A percentile compares a stretch with the other conserved stretches of the same genome.
Conservation (phyloP, 495 filamentous ascomycete genomes). For the Lepidopterella palustris region DNA sequence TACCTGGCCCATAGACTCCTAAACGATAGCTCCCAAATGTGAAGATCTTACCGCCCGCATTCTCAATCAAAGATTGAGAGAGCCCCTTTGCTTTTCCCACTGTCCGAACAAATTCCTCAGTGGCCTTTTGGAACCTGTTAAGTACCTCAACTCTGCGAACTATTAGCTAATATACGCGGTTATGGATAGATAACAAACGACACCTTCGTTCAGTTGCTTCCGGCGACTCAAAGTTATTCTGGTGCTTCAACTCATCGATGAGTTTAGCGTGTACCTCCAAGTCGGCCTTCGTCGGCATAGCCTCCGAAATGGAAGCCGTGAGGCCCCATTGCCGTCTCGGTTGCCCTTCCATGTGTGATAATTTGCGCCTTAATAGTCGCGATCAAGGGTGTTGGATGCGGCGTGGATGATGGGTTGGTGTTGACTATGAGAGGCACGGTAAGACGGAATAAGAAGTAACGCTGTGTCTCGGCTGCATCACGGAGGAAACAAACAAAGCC, state of each 20-base stretch:
- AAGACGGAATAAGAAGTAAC: not conserved
- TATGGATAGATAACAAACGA: constrained; percentile 3
- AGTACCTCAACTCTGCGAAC: constrained; percentile 44
- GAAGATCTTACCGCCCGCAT: constrained; percentile 82
- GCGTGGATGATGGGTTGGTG: not conserved
- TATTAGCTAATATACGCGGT: constrained; percentile 2
- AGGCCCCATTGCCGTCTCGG: constrained; percentile 54
- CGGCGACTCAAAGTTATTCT: constrained; percentile 83
- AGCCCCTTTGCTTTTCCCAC: constrained; percentile 72
- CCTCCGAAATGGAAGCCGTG: constrained; percentile 74
- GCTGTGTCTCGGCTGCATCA: not conserved
- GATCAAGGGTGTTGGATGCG: not conserved
- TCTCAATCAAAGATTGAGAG: constrained; percentile 66
- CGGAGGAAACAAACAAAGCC: not conserved
- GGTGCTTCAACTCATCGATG: constrained; percentile 70
- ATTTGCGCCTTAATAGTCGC: not conserved
- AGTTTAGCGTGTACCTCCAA: constrained; percentile 68
- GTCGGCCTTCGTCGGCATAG: constrained; percentile 67
- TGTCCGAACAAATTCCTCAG: constrained; percentile 74
- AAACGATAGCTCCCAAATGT: constrained; percentile 92
- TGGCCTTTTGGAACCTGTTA: constrained; percentile 64
- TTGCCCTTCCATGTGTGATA: constrained; percentile 16
- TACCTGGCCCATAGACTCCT: constrained; percentile 85
- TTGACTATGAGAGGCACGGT: not conserved
- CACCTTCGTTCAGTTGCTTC: constrained; percentile 76